phyloP scores from a whole-genome alignment of 805 yeast genomes.

The Barnettozyma wickerhamii region DNA sequence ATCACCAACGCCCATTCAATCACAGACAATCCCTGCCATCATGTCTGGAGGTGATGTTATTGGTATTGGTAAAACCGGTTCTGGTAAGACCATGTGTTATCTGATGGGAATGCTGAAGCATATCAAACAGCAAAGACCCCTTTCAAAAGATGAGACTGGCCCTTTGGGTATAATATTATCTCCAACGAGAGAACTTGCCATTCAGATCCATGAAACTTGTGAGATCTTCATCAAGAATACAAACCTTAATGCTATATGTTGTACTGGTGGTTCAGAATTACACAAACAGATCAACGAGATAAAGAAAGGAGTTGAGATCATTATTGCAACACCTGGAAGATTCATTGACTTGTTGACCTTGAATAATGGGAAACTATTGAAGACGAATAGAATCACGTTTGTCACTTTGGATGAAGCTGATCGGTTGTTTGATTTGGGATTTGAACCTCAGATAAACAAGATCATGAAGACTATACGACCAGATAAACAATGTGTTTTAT shows the following conservation, averaged over 20 bases:
- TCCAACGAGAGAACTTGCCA: slow-evolving; percentile 90
- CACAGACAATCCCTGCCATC: slow-evolving; percentile 85
- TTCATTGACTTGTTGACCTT: slow-evolving; percentile 84
- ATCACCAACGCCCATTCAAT: slow-evolving; percentile 82
- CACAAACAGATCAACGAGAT: slow-evolving; percentile 77
- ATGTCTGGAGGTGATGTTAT: slow-evolving; percentile 89
- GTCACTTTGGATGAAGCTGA: slow-evolving; percentile 96
- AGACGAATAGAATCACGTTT: slow-evolving; percentile 65
- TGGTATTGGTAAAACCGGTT: slow-evolving; percentile 95
- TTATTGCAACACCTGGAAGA: slow-evolving; percentile 95
- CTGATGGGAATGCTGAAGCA: slow-evolving; percentile 82
- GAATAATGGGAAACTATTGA: slow-evolving; percentile 68
- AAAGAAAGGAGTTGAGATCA: slow-evolving; percentile 71
- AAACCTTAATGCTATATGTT: slow-evolving; percentile 59
- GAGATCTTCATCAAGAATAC: slow-evolving; percentile 49
- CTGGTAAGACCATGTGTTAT: slow-evolving; percentile 92
- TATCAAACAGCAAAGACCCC: slow-evolving; percentile 63
- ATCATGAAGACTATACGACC: slow-evolving; percentile 74
- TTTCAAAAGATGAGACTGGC: slow-evolving; percentile 48
- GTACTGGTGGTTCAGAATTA: slow-evolving; percentile 88
- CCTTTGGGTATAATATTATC: slow-evolving; percentile 79
- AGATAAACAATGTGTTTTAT: slow-evolving; percentile 83
- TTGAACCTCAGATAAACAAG: slow-evolving; percentile 90
- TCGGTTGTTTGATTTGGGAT: slow-evolving; percentile 94
- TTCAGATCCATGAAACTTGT: slow-evolving; percentile 73